Conservation (phyloP, 768 basidiomycete species). For the Xerocomus spinulosus region DNA sequence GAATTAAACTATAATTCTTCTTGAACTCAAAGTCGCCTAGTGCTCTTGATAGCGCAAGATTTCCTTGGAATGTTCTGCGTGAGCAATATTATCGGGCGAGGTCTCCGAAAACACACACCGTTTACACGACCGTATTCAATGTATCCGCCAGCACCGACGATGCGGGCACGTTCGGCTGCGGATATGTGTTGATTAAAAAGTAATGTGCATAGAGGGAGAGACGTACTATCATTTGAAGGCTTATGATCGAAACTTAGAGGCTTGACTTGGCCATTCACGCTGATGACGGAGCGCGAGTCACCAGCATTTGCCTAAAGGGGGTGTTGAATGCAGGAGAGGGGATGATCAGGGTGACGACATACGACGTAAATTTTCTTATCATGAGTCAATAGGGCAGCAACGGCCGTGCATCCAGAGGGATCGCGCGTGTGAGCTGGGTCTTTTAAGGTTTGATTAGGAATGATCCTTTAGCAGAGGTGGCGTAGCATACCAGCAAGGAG, state of each 20-base stretch:
- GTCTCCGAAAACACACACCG: slow-evolving; percentile 45
- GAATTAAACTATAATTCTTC: slow-evolving; percentile 74
- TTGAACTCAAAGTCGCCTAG: slow-evolving; percentile 99
- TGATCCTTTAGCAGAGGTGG: not conserved
- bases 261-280: slow-evolving; percentile 80
- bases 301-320: slow-evolving; percentile 86
- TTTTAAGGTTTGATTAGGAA: slow-evolving; percentile 29
- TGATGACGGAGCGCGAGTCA: slow-evolving; percentile 89
- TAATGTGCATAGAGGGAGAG: not conserved
- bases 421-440: slow-evolving; percentile 86
- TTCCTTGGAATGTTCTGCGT: slow-evolving; percentile 49
- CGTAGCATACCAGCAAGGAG: slow-evolving; percentile 66
- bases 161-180: slow-evolving; percentile 78
- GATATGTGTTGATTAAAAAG: slow-evolving; percentile 5
- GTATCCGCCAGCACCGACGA: slow-evolving; percentile 88
- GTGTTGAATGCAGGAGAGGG: slow-evolving; percentile 2
- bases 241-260: slow-evolving; percentile 94
- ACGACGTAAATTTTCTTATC: slow-evolving; percentile 80
- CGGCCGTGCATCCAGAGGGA: slow-evolving; percentile 95
- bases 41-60: slow-evolving; percentile 91
- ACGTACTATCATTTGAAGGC: slow-evolving; percentile 77
- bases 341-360: slow-evolving; percentile 30
- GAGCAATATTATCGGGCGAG: not conserved
- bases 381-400: slow-evolving; percentile 76
- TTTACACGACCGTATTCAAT: slow-evolving; percentile 97